Evolutionary conservation across 2,329 filamentous ascomycete species (phyloP).

Genomic region (Xylaria sp.): DNA sequence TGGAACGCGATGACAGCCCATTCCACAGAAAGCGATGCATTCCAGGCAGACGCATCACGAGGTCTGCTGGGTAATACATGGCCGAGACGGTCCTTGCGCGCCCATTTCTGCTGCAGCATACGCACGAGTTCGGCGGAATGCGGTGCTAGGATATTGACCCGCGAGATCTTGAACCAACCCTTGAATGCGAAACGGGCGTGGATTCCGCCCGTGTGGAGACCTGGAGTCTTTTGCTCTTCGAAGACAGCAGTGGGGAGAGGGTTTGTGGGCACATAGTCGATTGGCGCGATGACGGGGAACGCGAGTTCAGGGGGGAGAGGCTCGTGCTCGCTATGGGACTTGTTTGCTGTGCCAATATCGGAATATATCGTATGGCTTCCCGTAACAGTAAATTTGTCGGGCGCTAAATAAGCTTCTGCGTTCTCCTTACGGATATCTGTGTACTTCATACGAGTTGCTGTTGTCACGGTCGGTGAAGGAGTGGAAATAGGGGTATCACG

Average conservation of each 20-base stretch:
- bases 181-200: slow-evolving; percentile 37
- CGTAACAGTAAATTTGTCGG: not conserved
- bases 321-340: slow-evolving; percentile 24
- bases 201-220: not conserved
- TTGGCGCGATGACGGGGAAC: slow-evolving; percentile 39
- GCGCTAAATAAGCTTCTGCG: not conserved
- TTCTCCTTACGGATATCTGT: slow-evolving; percentile 30
- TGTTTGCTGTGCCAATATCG: slow-evolving; percentile 32
- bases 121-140: slow-evolving; percentile 41
- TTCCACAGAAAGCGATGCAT: slow-evolving; percentile 27
- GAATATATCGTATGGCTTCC: not conserved
- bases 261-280: slow-evolving; percentile 40
- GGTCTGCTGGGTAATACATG: slow-evolving; percentile 16
- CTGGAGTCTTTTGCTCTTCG: slow-evolving; percentile 27
- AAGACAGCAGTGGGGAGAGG: slow-evolving; percentile 42
- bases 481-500: slow-evolving; percentile 7
- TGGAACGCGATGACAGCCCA: slow-evolving; percentile 47
- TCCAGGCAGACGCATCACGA: slow-evolving; percentile 33
- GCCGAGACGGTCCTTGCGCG: slow-evolving; percentile 39
- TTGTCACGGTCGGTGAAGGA: not conserved
- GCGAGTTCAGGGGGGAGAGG: not conserved
- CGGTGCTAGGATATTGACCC: slow-evolving; percentile 43
- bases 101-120: slow-evolving; percentile 46
- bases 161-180: slow-evolving; percentile 43
- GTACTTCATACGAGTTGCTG: slow-evolving; percentile 3